phyloP scores from a whole-genome alignment of 345 rosid species.

The Dovyalis caffra region DNA sequence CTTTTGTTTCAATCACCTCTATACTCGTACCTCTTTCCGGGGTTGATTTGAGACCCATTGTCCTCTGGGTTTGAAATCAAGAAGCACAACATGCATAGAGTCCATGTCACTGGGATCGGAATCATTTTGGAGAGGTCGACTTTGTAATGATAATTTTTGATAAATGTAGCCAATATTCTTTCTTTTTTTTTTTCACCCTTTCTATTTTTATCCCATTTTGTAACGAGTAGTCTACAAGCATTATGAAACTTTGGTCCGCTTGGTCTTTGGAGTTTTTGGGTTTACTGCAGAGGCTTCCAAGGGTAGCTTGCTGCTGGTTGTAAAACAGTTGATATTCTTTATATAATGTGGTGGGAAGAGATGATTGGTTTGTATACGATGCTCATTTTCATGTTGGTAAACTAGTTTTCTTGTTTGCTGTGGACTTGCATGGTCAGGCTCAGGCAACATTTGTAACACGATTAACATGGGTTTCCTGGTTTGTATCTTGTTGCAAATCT shows the following conservation, averaged over 20 bases:
- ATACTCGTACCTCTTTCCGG: not conserved
- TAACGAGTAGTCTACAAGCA: conserved; percentile 5
- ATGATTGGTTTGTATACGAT: conserved; percentile 6
- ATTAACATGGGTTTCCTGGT: no score
- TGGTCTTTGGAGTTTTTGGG: not conserved
- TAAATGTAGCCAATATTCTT: conserved; percentile 13
- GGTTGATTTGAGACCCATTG: not conserved
- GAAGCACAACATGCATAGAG: not conserved
- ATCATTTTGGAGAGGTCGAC: conserved; percentile 6
- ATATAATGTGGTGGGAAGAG: conserved; percentile 3
- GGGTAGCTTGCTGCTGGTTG: conserved; percentile 8
- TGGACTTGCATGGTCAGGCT: no score
- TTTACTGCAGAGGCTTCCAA: not conserved
- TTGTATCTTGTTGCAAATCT: no score
- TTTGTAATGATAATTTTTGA: conserved; percentile 23
- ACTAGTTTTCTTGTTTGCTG: not conserved
- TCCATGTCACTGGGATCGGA: not conserved
- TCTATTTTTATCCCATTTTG: conserved; percentile 10
- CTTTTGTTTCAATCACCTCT: not conserved
- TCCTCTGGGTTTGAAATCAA: not conserved
- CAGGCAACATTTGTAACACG: no score
- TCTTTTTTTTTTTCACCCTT: not conserved
- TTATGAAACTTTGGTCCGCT: not conserved
- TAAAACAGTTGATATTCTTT: conserved; percentile 18
- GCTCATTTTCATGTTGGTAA: not conserved